Base-by-base conservation (phyloP, 1,284 basidiomycete species). In the Albatrellus sp. region DNA sequence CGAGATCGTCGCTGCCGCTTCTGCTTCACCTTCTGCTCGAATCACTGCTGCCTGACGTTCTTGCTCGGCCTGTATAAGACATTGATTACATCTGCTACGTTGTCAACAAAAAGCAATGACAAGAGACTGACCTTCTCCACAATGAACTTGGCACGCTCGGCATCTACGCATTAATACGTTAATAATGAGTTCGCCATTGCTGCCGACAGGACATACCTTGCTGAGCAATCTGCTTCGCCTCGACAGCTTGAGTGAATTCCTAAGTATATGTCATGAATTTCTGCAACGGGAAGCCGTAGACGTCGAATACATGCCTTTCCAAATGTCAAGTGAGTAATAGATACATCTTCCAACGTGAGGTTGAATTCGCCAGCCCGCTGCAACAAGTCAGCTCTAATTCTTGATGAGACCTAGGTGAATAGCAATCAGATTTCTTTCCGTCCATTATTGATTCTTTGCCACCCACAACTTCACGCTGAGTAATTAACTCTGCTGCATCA, bases 41-140 rank as follows among this genome's bases (percentile, higher is more conserved):
- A 99, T 97, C 51, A 99, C 93, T 5, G 90, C 84, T 1, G 94
- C 96, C 70, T 98, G 94, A 47, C 93, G 82, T 65, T 98, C 96
- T 84, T 99, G 96, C 63, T 98, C 94, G 31, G 96, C 91, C 87
- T 90, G 50, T 14, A 31, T 29, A 29, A 9, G 12, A 2, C 43
- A 45, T 46, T 37, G 13, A 12, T 13, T 10, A 30, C 24, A 49
- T 47, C 42, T 48, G 29, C 31, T 20, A 44, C 20, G 24, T 40
- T 17, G 11, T 9, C 14, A 40, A 16, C 24, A 13, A 13, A 12
- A 28, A 12, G 36, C 31, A 19, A 7, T 29, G 34, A 8, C 35
- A 14, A 30, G 31, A 11, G 38, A 50, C 70, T 47, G 46, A 85
- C 88, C 75, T 90, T 93, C 65, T 99, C 96, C 52, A 99, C 94